A percentile compares a stretch with the other conserved stretches of the same genome.
These are phyloP conservation scores for Chlorella variabilis DNA, from an alignment of 163 green algal species.

Conservation along the genomic window DNA sequence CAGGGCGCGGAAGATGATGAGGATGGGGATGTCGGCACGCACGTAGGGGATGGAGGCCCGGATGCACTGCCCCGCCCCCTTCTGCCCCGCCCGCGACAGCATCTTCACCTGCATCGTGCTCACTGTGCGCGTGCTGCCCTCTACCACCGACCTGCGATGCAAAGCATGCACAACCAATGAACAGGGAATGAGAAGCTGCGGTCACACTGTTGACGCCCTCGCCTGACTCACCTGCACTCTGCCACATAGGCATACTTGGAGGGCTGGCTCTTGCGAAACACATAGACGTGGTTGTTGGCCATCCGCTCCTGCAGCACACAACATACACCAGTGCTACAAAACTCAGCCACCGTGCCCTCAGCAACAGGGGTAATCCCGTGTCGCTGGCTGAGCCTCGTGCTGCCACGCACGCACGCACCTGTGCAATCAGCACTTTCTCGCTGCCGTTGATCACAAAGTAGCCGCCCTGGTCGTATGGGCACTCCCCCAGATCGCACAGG, in stretches of 20 bases:
- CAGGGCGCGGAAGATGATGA: slow-evolving; percentile 97
- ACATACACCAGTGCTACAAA: no score
- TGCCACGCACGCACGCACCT: no score
- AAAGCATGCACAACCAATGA: not conserved
- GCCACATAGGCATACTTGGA: slow-evolving; percentile 91
- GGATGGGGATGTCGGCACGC: slow-evolving; percentile 92
- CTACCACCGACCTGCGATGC: slow-evolving; percentile 78
- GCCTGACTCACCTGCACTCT: slow-evolving; percentile 78
- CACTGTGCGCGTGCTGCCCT: slow-evolving; percentile 81
- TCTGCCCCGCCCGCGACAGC: slow-evolving; percentile 68
- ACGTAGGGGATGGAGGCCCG: slow-evolving; percentile 84
- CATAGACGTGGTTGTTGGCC: slow-evolving; percentile 98
- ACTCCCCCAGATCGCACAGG: slow-evolving; percentile 93
- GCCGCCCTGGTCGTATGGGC: slow-evolving; percentile 96
- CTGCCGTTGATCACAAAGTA: slow-evolving; percentile 99
- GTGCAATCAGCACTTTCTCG: slow-evolving; percentile 99
- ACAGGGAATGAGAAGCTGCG: not conserved
- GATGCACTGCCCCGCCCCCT: slow-evolving; percentile 62
- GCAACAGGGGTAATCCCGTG: no score
- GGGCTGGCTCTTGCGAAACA: slow-evolving; percentile 97
- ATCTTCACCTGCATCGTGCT: slow-evolving; percentile 88
- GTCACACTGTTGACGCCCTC: not conserved
- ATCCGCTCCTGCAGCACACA: slow-evolving; percentile 88
- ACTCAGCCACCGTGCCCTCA: no score
- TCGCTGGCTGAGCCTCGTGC: no score